Evolutionary conservation across 768 basidiomycete genomes (phyloP).

Genomic region (Tulasnella sp.): DNA sequence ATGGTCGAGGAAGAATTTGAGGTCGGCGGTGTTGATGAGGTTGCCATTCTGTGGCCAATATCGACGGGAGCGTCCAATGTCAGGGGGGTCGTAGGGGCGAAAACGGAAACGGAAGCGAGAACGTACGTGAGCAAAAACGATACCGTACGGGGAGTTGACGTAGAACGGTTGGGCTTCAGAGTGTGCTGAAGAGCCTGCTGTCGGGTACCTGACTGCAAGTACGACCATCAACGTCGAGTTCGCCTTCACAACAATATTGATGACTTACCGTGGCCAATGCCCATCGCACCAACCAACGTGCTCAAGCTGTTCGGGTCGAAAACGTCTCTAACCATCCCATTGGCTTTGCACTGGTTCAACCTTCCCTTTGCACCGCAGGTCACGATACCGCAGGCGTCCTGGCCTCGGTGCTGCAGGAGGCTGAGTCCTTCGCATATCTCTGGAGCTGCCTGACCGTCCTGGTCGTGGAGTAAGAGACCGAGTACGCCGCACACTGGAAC

Average conservation of each 20-base stretch:
- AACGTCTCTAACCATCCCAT: constrained; percentile 98
- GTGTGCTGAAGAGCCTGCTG: constrained; percentile 93
- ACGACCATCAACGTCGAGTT: neutral
- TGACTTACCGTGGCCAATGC: constrained; percentile 84
- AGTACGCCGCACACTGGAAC: constrained; percentile 87
- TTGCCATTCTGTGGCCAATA: constrained; percentile 78
- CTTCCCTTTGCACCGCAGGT: constrained; percentile 93
- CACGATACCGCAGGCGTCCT: constrained; percentile 96
- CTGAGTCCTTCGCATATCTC: constrained; percentile 96
- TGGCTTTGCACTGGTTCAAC: constrained; percentile 97
- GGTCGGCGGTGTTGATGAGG: constrained; percentile 79
- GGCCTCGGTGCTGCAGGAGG: constrained; percentile 90
- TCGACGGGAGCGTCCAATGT: neutral
- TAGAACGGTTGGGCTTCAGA: constrained; percentile 99
- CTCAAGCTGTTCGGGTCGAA: constrained; percentile 75
- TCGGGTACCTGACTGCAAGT: constrained; percentile 83
- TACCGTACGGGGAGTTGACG: constrained; percentile 99
- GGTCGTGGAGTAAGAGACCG: constrained; percentile 76
- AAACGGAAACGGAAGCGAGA: neutral
- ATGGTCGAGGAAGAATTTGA: constrained; percentile 92
- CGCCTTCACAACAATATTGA: neutral
- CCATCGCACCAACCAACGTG: constrained; percentile 86
- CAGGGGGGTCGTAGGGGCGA: neutral
- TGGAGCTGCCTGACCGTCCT: constrained; percentile 61
- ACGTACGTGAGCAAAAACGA: constrained; percentile 92